A percentile compares a stretch with the other conserved stretches of the same genome.
Evolutionary conservation across 116 monocot genomes (phyloP).

Genomic region (Cymodocea nodosa): DNA sequence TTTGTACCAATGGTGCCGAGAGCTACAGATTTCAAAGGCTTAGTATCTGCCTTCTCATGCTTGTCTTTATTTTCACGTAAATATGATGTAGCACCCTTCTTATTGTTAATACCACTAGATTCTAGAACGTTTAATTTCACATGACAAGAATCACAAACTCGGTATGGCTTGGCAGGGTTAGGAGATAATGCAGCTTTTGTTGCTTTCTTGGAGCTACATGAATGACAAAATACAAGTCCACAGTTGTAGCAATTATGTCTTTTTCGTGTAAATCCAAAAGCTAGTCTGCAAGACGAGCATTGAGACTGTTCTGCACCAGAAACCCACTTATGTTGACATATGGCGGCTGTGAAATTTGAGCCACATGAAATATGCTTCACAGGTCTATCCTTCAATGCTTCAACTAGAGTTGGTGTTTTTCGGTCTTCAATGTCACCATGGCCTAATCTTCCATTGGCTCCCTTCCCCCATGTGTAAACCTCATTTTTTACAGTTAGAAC

Average conservation of each 20-base stretch:
- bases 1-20: conserved; percentile 34
- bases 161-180: conserved; percentile 65
- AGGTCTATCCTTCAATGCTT: conserved; percentile 63
- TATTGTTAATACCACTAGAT: conserved; percentile 23
- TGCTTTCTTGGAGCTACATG: conserved; percentile 71
- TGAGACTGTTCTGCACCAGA: conserved; percentile 72
- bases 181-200: conserved; percentile 55
- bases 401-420: conserved; percentile 67
- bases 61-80: conserved; percentile 40
- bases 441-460: too few relatives aligned
- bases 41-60: conserved; percentile 34
- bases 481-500: conserved; percentile 52
- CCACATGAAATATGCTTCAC: conserved; percentile 69
- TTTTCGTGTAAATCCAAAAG: conserved; percentile 92
- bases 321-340: conserved; percentile 68
- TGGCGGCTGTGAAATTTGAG: conserved; percentile 67
- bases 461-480: conserved; percentile 87
- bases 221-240: conserved; percentile 73
- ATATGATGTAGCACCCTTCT: conserved; percentile 19
- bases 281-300: conserved; percentile 62
- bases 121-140: conserved; percentile 46
- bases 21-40: conserved; percentile 11
- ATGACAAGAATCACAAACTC: conserved; percentile 84
- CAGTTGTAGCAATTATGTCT: conserved; percentile 87
- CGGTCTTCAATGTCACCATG: conserved; percentile 82